Percentiles rank a stretch among this genome's conserved stretches.
phyloP scores from a whole-genome alignment of 176 grass and related monocot genomes.

The Echinochloa phyllopogon region DNA sequence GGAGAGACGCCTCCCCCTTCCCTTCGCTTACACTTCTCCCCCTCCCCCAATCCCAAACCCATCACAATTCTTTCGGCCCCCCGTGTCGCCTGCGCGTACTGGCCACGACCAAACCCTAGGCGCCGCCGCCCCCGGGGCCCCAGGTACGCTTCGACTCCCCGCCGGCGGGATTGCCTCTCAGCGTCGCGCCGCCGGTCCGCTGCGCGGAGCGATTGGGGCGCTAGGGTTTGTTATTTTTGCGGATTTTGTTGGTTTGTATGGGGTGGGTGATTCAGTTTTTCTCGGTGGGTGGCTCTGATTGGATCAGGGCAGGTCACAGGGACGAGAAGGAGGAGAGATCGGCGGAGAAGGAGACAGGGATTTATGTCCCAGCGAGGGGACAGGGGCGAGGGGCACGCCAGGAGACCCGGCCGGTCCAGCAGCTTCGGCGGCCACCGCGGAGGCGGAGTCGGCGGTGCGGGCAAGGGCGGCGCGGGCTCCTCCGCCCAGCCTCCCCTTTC shows the following conservation, averaged over 20 bases:
- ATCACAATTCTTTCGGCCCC: constrained; percentile 37
- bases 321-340: constrained; percentile 53
- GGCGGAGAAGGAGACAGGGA: constrained; percentile 39
- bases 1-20: not conserved
- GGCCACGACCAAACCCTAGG: constrained; percentile 66
- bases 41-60: constrained; percentile 41
- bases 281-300: not conserved
- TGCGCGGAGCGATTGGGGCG: not conserved
- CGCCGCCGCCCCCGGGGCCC: constrained; percentile 60
- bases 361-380: constrained; percentile 93
- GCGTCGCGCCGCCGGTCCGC: not conserved
- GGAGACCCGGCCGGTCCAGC: constrained; percentile 79
- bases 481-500: constrained; percentile 52
- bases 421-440: constrained; percentile 70
- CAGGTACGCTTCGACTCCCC: constrained; percentile 25
- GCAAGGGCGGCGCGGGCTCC: constrained; percentile 43
- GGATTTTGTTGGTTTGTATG: constrained; percentile 1
- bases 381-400: constrained; percentile 75
- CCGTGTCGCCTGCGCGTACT: constrained; percentile 41
- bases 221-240: constrained; percentile 18
- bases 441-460: constrained; percentile 64
- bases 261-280: constrained; percentile 2
- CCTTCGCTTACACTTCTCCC: constrained; percentile 50
- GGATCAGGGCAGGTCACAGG: constrained; percentile 48
- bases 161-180: not conserved